These are phyloP conservation scores for Lichtheimia hyalospora DNA, from an alignment of 371 early-diverging fungal genomes.

Conservation along the genomic window DNA sequence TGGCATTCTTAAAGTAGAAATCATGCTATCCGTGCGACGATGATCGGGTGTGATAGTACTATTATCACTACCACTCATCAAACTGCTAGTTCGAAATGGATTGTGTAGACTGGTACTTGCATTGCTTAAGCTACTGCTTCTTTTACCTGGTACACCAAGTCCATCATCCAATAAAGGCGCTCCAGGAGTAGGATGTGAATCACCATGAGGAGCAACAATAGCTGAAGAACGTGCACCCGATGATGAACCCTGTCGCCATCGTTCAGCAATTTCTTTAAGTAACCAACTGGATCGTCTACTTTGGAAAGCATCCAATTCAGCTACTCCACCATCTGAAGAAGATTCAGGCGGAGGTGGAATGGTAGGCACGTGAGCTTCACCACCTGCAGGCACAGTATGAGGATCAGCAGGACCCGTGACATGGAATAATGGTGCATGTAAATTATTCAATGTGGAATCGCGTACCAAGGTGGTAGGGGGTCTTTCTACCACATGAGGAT, in stretches of 20 bases:
- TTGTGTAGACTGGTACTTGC: neutral
- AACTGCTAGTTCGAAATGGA: constrained; percentile 3
- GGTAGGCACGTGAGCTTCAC: neutral
- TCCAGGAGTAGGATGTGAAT: neutral
- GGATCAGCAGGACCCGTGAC: constrained; percentile 3
- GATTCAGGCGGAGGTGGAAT: neutral
- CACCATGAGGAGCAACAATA: neutral
- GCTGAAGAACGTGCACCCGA: constrained; percentile 12
- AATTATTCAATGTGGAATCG: constrained; percentile 11
- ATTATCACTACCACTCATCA: too few species aligned
- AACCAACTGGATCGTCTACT: constrained; percentile 12
- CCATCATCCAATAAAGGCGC: too few species aligned
- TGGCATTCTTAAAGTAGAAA: constrained; percentile 2
- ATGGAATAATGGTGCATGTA: constrained; percentile 12
- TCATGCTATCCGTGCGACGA: constrained; percentile 7
- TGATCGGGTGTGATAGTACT: neutral
- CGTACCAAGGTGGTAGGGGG: constrained; percentile 8
- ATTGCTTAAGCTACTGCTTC: neutral
- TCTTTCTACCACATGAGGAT: constrained; percentile 10
- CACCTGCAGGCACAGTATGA: constrained; percentile 2
- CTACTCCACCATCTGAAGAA: too few species aligned
- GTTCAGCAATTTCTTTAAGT: constrained; percentile 16
- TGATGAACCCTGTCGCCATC: constrained; percentile 15
- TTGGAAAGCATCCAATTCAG: neutral
- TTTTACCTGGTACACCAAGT: too few species aligned